These are phyloP conservation scores for Paecilomyces variotii DNA, from an alignment of 2,329 filamentous ascomycete species.

Conservation along the genomic window DNA sequence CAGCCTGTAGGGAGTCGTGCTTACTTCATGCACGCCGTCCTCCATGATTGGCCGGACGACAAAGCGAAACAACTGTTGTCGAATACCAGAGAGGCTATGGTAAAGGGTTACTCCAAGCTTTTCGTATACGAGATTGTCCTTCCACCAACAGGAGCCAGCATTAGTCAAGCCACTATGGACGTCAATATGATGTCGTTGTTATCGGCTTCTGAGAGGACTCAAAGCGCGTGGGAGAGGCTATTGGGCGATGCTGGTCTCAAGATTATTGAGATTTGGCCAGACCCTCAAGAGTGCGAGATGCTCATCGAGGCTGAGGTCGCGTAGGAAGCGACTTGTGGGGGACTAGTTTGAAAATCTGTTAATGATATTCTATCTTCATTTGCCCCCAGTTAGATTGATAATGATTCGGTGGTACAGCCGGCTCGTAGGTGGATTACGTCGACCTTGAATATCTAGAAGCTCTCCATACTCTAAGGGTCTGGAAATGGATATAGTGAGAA, in stretches of 20 bases:
- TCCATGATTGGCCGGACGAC: constrained; percentile 38
- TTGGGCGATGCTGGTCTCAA: constrained; percentile 18
- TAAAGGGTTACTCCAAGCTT: constrained; percentile 30
- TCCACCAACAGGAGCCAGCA: constrained; percentile 23
- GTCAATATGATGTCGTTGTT: constrained; percentile 38
- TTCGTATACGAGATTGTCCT: constrained; percentile 34
- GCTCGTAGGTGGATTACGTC: too few species aligned
- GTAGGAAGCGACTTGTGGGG: constrained; percentile 1
- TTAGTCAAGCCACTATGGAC: constrained; percentile 25
- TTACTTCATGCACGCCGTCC: constrained; percentile 36
- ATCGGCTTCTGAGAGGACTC: constrained; percentile 32
- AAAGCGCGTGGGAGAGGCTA: constrained; percentile 19
- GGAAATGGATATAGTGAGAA: too few species aligned
- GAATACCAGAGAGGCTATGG: constrained; percentile 27
- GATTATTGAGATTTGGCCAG: constrained; percentile 21
- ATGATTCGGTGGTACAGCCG: too few species aligned
- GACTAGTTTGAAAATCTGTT: too few species aligned
- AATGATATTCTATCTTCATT: too few species aligned
- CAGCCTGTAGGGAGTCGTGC: constrained; percentile 22
- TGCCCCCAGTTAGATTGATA: too few species aligned
- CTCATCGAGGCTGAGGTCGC: constrained; percentile 19
- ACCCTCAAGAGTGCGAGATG: constrained; percentile 21
- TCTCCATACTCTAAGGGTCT: too few species aligned
- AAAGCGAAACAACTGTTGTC: constrained; percentile 23
- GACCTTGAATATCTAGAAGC: too few species aligned